phyloP scores from a whole-genome alignment of 1,284 basidiomycete genomes.

The Papiliotrema fonsecae region DNA sequence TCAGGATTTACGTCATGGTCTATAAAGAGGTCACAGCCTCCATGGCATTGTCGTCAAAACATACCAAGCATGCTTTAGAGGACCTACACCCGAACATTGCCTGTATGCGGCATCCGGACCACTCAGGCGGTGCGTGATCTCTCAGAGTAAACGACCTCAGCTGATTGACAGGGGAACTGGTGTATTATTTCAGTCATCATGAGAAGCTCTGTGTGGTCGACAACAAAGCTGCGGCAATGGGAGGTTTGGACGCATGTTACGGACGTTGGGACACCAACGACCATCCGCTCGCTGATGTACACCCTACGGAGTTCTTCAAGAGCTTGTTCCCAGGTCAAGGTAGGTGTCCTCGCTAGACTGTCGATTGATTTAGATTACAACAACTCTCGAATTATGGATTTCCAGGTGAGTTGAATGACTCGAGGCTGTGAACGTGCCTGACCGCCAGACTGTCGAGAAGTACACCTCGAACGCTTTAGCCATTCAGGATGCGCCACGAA shows the following conservation, averaged over 20 bases:
- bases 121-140: constrained; percentile 68
- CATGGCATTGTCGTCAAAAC: constrained; percentile 78
- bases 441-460: constrained; percentile 61
- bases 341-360: constrained; percentile 3
- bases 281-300: constrained; percentile 76
- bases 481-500: constrained; percentile 62
- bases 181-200: constrained; percentile 49
- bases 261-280: constrained; percentile 89
- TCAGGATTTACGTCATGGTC: constrained; percentile 79
- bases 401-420: constrained; percentile 23
- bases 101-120: constrained; percentile 82
- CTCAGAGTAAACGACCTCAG: constrained; percentile 15
- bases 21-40: constrained; percentile 90
- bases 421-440: not conserved
- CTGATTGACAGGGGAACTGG: constrained; percentile 27
- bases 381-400: constrained; percentile 56
- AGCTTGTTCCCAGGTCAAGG: constrained; percentile 84
- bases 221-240: constrained; percentile 62
- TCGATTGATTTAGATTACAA: constrained; percentile 63
- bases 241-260: constrained; percentile 86
- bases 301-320: constrained; percentile 72
- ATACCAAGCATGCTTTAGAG: constrained; percentile 79
- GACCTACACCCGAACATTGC: constrained; percentile 79
- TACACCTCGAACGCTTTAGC: constrained; percentile 71
- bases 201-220: constrained; percentile 64